Evolutionary conservation across 179 eudicot genomes (phyloP), one percentile per base, ranked within the genome.

Genomic region (Spergularia azorica): DNA sequence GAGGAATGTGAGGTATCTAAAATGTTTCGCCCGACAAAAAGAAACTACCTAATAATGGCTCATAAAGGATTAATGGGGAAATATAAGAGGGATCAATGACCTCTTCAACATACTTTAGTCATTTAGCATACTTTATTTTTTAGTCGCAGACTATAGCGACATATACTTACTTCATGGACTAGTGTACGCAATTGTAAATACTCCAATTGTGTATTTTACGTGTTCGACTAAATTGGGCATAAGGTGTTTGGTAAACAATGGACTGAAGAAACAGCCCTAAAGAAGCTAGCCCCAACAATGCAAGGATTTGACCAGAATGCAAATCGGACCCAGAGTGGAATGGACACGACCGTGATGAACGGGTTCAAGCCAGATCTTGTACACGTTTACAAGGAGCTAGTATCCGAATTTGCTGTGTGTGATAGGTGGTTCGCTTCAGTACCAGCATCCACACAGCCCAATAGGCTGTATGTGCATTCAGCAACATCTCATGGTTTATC

Each of bases 381-480:
- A 10, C 89, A 96, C 18, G 85, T 91, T 57, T 91, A 86, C 84
- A 93, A 84, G 81, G 94, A 89, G 67, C 79, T 93, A 60, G 86
- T 91, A 36, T 48, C 84, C 57, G 87, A 93, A 78, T 93, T 87
- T 68, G 97, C 90, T 0, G 94, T 93, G 21, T 91, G 97, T n/a
- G n/a, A n/a, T n/a, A n/a, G n/a, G n/a, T n/a, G n/a, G n/a, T 87
- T 87, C 51, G 91, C 97, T n/a, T 76, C 97, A 17, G 38, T 91
- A n/a, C 97, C 97, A 1, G 84, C 93, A 9, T 85, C 92, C 0
- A 93, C 97, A n/a, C 97, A 93, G 74, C 96, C 97, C 0, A 93
- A 93, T 63, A 65, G 97, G 80, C 58, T 87, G 76, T 93, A 76
- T 38, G 86, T 93, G 57, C 97, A 93, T 70, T 87, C 96, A 6